Percentiles rank a stretch among this genome's conserved stretches.
Evolutionary conservation across 2,329 filamentous ascomycete species (phyloP).

Genomic region (Dendrostoma leiphaemia): DNA sequence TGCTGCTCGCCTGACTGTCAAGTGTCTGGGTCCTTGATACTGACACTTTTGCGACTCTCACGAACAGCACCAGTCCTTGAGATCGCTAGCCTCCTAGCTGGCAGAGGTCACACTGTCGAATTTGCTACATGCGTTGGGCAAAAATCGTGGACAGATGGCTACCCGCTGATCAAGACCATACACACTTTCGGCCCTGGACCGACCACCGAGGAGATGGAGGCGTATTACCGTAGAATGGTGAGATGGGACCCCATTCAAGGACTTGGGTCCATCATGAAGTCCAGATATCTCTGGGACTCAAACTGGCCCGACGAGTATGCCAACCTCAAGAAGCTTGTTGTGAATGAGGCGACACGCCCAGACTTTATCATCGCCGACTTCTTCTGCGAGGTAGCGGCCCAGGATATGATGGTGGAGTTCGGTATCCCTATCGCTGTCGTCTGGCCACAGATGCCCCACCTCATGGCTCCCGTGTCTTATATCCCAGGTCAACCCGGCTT

Average conservation of each 20-base stretch:
- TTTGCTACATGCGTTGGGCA: not conserved
- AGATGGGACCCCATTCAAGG: not conserved
- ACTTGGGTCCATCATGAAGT: not conserved
- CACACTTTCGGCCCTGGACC: not conserved
- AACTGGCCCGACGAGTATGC: constrained; percentile 17
- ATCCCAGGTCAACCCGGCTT: constrained; percentile 41
- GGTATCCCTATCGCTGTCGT: constrained; percentile 36
- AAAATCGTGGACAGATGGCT: not conserved
- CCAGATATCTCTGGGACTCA: constrained; percentile 3
- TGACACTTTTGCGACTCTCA: not conserved
- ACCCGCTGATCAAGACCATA: not conserved
- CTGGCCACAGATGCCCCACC: constrained; percentile 40
- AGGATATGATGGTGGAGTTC: constrained; percentile 37
- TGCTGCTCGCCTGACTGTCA: not conserved
- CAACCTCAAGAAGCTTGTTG: constrained; percentile 4
- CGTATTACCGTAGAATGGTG: constrained; percentile 4
- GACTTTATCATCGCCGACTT: constrained; percentile 42
- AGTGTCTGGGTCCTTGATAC: no score
- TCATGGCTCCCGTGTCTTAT: constrained; percentile 35
- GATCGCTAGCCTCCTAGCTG: not conserved
- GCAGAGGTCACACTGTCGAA: not conserved
- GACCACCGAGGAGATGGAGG: not conserved
- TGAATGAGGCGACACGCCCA: constrained; percentile 24
- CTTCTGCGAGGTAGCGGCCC: constrained; percentile 39
- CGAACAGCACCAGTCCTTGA: not conserved